Evolutionary conservation across 1,139 yeast species (phyloP), one percentile per base, ranked within the genome.

Genomic region (Blastobotrys raffinosifermentans): DNA sequence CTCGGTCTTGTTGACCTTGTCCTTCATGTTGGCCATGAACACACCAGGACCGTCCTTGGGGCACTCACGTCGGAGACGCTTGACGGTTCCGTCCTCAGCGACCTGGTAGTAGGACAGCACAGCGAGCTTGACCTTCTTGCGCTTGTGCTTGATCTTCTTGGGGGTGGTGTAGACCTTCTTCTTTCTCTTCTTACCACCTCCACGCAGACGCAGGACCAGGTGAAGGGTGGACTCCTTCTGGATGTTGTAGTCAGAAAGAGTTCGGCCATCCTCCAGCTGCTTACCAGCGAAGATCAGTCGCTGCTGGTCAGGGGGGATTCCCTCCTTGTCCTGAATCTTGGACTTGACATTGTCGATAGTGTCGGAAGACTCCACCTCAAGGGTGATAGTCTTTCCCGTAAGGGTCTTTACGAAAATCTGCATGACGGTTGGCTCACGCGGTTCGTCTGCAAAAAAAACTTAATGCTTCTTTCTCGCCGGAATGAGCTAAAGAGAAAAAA

Each of bases 121-220:
- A 73, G 97, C 97, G 68, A 91, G 80, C 83, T 91, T 91, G 75
- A 84, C 84, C 80, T 89, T 89, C 86, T 86, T 91, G 83, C 86
- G 96, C 84, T 86, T 87, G 94, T 91, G 97, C 77, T 77, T 86
- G 77, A 91, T 85, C 84, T 89, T 91, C 91, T 91, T 91, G 80
- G 99, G 99, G 69, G 98, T 91, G 78, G 97, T 89, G 91, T 91
- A 93, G 69, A 87, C 96, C 95, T 93, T 93, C 89, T 87, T 87
- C 87, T 85, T 86, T 85, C 94, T 89, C 87, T 91, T 91, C 84
- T 91, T 91, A 84, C 96, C 97, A 78, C 95, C 95, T 83, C 97
- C 97, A 80, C 97, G 85, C 72, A 91, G 85, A 80, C 97, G 87
- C 56, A 91, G 77, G 66, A 91, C 97, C 73, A 91, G 81, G 75